A percentile compares a stretch with the other conserved stretches of the same genome.
Conservation (phyloP, 2,329 filamentous ascomycete species). For the Beauveria brongniartii region DNA sequence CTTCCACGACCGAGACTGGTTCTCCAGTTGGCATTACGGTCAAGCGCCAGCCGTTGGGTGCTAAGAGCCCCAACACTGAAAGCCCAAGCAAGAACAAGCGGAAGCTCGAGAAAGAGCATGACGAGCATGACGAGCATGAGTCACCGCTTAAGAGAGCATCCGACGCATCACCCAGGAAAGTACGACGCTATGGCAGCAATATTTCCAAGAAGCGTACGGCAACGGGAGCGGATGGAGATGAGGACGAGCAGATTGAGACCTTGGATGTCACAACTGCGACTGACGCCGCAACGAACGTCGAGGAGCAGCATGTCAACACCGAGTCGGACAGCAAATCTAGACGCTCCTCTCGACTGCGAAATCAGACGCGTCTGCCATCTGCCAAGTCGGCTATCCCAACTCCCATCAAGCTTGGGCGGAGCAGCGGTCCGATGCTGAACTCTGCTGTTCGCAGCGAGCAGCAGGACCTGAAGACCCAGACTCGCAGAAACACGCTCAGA, state of each 20-base stretch:
- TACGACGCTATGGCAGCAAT: constrained; percentile 15
- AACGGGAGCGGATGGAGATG: not conserved
- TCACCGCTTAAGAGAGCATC: constrained; percentile 17
- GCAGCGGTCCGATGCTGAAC: constrained; percentile 15
- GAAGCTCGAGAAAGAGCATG: constrained; percentile 20
- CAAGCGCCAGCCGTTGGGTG: constrained; percentile 24
- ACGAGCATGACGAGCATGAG: constrained; percentile 13
- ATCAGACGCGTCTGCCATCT: constrained; percentile 10
- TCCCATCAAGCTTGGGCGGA: constrained; percentile 25
- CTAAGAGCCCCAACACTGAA: constrained; percentile 28
- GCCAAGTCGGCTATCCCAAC: constrained; percentile 28
- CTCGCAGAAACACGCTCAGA: constrained; percentile 26
- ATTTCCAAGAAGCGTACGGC: not conserved
- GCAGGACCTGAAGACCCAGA: constrained; percentile 23
- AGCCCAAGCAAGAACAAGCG: constrained; percentile 26
- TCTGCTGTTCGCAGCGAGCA: constrained; percentile 22
- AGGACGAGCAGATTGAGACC: constrained; percentile 1
- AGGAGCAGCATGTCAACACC: constrained; percentile 12
- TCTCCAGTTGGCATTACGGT: constrained; percentile 21
- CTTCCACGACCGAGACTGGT: constrained; percentile 23
- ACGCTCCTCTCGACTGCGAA: constrained; percentile 27
- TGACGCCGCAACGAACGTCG: not conserved
- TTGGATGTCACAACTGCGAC: not conserved
- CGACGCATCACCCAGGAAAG: constrained; percentile 19
- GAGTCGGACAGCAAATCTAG: constrained; percentile 17